Evolutionary conservation across 2,329 filamentous ascomycete species (phyloP), one percentile per base, ranked within the genome.

Genomic region (Aspergillus puulaauensis): DNA sequence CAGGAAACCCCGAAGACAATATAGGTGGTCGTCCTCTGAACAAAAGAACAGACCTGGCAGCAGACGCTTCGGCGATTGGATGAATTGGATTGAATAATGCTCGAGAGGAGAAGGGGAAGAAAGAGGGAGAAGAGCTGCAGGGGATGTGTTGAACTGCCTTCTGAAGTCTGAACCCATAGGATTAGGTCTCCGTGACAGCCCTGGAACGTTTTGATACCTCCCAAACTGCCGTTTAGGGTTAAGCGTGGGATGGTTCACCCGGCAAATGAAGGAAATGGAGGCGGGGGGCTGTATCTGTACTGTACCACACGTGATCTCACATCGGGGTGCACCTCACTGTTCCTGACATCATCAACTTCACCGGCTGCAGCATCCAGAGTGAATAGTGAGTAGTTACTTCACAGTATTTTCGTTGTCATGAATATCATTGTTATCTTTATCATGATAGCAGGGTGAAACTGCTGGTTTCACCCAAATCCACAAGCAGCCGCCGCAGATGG

Each of bases 271-370:
- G 41, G 37, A 21, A 12, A 15, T 19, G 6, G 35, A 51, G 41
- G 41, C 11, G 47, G 49, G 58, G 44, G 58, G 19, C 40, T 39
- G 60, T 60, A 57, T 53, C 41, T 8, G 33, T 24, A 31, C 11
- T 19, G 60, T 62, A 62, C 43, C 15, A 4, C 60, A 64, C 61
- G 61, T 64, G 61, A 64, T 35, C 33, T 45, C 31, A 24, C n/a
- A 48, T 35, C 17, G 15, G 14, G 27, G 15, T 45, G 35, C 21
- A 21, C 27, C 15, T 37, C 8, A 21, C 14, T 37, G 14, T 23
- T 35, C n/a, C 33, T 52, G 40, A 52, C 49, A 43, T 52, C 48
- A 51, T 51, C 15, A 17, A 33, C n/a, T n/a, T 50, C 19, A 50
- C 19, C 14, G 14, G 33, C 14, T 35, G 33, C 33, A 35, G 9